Evolutionary conservation across 2,329 filamentous ascomycete species (phyloP).

Genomic region (Neurospora crassa): DNA sequence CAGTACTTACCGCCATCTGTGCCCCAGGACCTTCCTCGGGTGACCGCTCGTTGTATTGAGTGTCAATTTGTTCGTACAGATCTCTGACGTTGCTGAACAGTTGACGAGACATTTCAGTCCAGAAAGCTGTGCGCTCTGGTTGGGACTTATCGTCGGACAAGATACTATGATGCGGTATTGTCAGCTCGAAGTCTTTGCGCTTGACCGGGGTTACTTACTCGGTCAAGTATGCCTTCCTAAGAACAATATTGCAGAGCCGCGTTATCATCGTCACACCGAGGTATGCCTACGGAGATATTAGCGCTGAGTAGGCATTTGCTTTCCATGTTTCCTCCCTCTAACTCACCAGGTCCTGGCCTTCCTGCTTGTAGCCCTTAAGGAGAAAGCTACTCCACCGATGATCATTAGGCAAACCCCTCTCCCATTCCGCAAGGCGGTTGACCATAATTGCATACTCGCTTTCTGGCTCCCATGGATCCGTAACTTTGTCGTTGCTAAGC

Average conservation of each 20-base stretch:
- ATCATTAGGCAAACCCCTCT: conserved; percentile 34
- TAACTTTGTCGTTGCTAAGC: conserved; percentile 32
- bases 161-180: conserved; percentile 25
- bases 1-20: conserved; percentile 37
- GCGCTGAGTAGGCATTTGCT: background rate
- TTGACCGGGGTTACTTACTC: conserved; percentile 28
- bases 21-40: conserved; percentile 40
- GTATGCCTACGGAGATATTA: conserved; percentile 32
- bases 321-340: background rate
- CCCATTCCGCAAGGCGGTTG: conserved; percentile 36
- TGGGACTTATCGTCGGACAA: conserved; percentile 32
- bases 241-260: conserved; percentile 46
- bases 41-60: conserved; percentile 37
- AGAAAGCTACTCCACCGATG: conserved; percentile 36
- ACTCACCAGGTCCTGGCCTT: conserved; percentile 40
- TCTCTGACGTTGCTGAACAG: conserved; percentile 39
- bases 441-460: conserved; percentile 40
- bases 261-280: conserved; percentile 45
- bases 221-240: conserved; percentile 42
- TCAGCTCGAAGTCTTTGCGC: background rate
- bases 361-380: conserved; percentile 35
- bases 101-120: conserved; percentile 33
- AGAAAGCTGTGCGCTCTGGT: conserved; percentile 28
- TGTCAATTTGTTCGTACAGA: conserved; percentile 40
- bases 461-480: conserved; percentile 34